Percentiles rank a stretch among this genome's conserved stretches.
These are phyloP conservation scores for Hyaloscypha bicolor DNA, from an alignment of 495 filamentous ascomycete species.

Conservation along the genomic window DNA sequence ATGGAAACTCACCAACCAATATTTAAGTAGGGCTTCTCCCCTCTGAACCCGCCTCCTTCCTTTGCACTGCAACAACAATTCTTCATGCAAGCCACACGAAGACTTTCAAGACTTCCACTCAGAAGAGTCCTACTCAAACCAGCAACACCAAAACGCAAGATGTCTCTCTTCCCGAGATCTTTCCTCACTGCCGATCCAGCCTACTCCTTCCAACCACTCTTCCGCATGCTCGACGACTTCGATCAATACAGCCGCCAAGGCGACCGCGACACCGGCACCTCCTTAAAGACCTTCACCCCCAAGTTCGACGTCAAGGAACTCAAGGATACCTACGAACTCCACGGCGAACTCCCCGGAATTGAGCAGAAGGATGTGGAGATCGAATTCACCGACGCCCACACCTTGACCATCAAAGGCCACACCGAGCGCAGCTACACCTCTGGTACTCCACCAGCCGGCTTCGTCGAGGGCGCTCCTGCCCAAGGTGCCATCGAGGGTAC, in stretches of 20 bases:
- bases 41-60: slow-evolving; percentile 16
- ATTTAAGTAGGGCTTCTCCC: slow-evolving; percentile 15
- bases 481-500: slow-evolving; percentile 40
- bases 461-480: slow-evolving; percentile 33
- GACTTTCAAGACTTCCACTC: slow-evolving; percentile 26
- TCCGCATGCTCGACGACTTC: slow-evolving; percentile 78
- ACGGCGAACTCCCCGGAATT: slow-evolving; percentile 86
- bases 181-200: slow-evolving; percentile 43
- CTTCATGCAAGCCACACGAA: slow-evolving; percentile 33
- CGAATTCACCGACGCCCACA: slow-evolving; percentile 82
- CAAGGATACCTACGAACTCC: slow-evolving; percentile 70
- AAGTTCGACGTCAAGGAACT: slow-evolving; percentile 82
- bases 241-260: slow-evolving; percentile 51
- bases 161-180: slow-evolving; percentile 67
- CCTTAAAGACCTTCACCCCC: slow-evolving; percentile 54
- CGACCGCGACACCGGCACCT: not conserved
- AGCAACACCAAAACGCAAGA: slow-evolving; percentile 42
- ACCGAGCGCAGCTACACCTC: slow-evolving; percentile 59
- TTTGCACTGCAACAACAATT: slow-evolving; percentile 27
- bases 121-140: slow-evolving; percentile 9
- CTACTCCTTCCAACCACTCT: slow-evolving; percentile 62
- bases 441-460: slow-evolving; percentile 42
- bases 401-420: slow-evolving; percentile 71
- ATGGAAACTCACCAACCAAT: slow-evolving; percentile 14
- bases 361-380: slow-evolving; percentile 76